Percentiles rank a stretch among this genome's conserved stretches.
Conservation (phyloP, 805 yeast genomes). For the Kodamaea hsintzibuensis region DNA sequence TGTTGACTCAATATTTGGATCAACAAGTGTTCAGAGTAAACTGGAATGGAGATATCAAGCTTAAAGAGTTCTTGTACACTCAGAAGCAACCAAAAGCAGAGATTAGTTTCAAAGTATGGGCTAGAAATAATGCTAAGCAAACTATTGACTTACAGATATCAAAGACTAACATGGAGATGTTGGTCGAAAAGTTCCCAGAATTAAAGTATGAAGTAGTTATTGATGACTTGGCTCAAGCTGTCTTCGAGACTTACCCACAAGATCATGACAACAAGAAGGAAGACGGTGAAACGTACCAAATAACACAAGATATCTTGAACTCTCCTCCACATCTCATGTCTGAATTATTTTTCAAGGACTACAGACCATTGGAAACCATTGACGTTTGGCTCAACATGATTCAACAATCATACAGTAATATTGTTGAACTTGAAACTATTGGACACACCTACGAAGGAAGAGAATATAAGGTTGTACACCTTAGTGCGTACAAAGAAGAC, state of each 20-base stretch:
- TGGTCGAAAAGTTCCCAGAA: slow-evolving; percentile 22
- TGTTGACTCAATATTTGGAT: slow-evolving; percentile 40
- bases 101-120: slow-evolving; percentile 47
- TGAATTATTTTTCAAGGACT: slow-evolving; percentile 69
- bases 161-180: slow-evolving; percentile 17
- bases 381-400: slow-evolving; percentile 70
- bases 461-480: slow-evolving; percentile 63
- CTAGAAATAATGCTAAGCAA: slow-evolving; percentile 33
- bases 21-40: slow-evolving; percentile 48
- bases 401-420: slow-evolving; percentile 59
- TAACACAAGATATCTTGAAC: slow-evolving; percentile 13
- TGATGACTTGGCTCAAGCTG: slow-evolving; percentile 55
- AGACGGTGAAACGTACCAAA: slow-evolving; percentile 5
- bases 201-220: slow-evolving; percentile 46
- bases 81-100: slow-evolving; percentile 2
- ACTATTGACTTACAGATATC: slow-evolving; percentile 49
- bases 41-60: slow-evolving; percentile 22
- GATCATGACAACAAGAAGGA: slow-evolving; percentile 7
- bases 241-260: slow-evolving; percentile 56
- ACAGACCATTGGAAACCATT: slow-evolving; percentile 66
- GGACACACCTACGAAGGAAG: slow-evolving; percentile 80
- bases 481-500: slow-evolving; percentile 49
- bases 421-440: slow-evolving; percentile 62
- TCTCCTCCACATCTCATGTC: slow-evolving; percentile 19
- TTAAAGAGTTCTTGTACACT: slow-evolving; percentile 20